Evolutionary conservation across 352 stramenopile species (phyloP), one percentile per base, ranked within the genome.

Genomic region (Globisporangium iwayamae): DNA sequence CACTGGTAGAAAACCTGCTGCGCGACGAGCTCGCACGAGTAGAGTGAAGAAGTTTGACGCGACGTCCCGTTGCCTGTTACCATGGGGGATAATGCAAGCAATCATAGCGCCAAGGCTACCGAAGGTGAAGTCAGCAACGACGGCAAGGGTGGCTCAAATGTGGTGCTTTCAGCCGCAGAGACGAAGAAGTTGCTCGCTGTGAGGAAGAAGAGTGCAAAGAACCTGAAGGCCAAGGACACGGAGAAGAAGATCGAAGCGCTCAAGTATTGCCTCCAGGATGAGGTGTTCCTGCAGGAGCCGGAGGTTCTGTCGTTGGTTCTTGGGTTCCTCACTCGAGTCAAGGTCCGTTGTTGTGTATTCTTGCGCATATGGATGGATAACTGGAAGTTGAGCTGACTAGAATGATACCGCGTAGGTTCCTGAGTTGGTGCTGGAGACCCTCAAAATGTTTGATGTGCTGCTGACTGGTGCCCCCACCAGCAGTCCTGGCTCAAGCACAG

Each of bases 151-250:
- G 10, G 38, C 36, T 13, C 36, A 5, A 48, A 18, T 11, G 25
- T 38, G 10, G 46, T 30, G 13, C 20, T n/a, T 25, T 28, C 56
- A 8, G 56, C 46, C 10, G 25, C 16, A 30, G 60, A 57, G 10
- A 55, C 41, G 54, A 83, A 82, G 56, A 81, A 85, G 59, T 60
- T 65, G 32, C 53, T 62, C 16, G 65, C 68, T 58, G 55, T 76
- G 25, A 76, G 71, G 68, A 92, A 87, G 41, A 88, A 80, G 58
- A 78, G 85, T 45, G 45, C 67, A 60, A 89, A 88, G 62, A 74
- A 76, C 36, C 68, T 92, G 18, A 90, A 89, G 56, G 62, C 74
- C n/a, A 92, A 89, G 73, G 81, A 92, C 60, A 41, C 67, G 0
- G 71, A 43, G 52, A 92, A 87, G 66, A 92, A 89, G 38, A 70